Evolutionary conservation across 495 filamentous ascomycete species (phyloP).

Genomic region (Podospora anserina): DNA sequence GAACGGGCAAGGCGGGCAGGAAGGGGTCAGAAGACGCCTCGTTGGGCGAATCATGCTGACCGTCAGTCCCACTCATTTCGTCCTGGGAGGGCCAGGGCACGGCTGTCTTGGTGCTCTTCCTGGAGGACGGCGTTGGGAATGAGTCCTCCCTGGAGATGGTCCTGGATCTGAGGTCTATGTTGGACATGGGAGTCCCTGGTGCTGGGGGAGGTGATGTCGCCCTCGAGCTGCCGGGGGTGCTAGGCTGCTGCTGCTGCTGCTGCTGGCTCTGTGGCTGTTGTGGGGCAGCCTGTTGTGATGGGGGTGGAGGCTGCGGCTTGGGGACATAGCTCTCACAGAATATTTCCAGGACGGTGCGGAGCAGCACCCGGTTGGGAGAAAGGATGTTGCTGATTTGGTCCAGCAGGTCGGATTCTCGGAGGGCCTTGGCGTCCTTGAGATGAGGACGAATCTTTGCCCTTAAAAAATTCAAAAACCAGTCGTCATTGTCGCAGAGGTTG

Average conservation of each 20-base stretch:
- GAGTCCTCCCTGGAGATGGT: slow-evolving; percentile 21
- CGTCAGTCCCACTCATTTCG: slow-evolving; percentile 7
- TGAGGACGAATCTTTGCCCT: slow-evolving; percentile 32
- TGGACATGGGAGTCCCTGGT: slow-evolving; percentile 15
- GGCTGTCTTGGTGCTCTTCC: slow-evolving; percentile 11
- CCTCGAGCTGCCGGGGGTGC: slow-evolving; percentile 17
- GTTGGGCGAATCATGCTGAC: slow-evolving; percentile 1
- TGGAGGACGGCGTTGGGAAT: slow-evolving; percentile 12
- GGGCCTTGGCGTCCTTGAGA: slow-evolving; percentile 29
- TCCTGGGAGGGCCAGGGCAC: slow-evolving; percentile 25
- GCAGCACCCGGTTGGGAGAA: slow-evolving; percentile 33
- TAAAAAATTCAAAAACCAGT: slow-evolving; percentile 35
- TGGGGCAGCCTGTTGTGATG: slow-evolving; percentile 5
- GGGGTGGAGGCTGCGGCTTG: slow-evolving; percentile 8
- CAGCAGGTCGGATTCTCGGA: slow-evolving; percentile 30
- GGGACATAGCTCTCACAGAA: slow-evolving; percentile 29
- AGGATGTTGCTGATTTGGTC: slow-evolving; percentile 35
- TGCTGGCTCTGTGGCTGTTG: slow-evolving; percentile 6
- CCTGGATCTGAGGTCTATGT: slow-evolving; percentile 29
- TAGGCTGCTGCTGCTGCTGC: not conserved
- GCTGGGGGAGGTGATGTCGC: slow-evolving; percentile 21
- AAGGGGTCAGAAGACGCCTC: slow-evolving; percentile 15
- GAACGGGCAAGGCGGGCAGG: not conserved
- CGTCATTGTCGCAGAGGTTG: slow-evolving; percentile 29
- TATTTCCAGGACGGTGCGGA: slow-evolving; percentile 35